Percentiles rank a stretch among this genome's conserved stretches.
These are phyloP conservation scores for Saturnispora bothae DNA, from an alignment of 805 yeast species.

Conservation along the genomic window DNA sequence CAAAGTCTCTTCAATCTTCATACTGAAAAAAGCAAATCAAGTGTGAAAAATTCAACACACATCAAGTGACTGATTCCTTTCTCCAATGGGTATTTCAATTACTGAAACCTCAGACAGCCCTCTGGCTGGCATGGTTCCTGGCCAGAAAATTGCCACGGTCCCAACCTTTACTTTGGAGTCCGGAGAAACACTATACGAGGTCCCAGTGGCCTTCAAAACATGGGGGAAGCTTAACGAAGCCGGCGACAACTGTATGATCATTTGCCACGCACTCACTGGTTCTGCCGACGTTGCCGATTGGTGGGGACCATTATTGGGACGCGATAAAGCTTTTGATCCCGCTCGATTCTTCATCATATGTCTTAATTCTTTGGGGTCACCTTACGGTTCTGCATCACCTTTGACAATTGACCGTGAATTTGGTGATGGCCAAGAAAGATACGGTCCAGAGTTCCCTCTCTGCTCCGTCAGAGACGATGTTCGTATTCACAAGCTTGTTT, in stretches of 20 bases:
- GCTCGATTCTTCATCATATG: conserved; percentile 78
- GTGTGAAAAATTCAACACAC: too few relatives aligned
- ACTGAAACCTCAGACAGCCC: conserved; percentile 51
- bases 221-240: conserved; percentile 79
- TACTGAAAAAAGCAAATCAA: too few relatives aligned
- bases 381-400: conserved; percentile 94
- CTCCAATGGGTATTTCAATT: conserved; percentile 8
- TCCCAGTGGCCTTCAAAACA: conserved; percentile 91
- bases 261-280: conserved; percentile 94
- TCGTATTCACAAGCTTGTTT: conserved; percentile 58
- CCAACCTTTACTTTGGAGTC: conserved; percentile 72
- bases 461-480: conserved; percentile 93
- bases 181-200: conserved; percentile 58
- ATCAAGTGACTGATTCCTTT: not conserved
- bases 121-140: conserved; percentile 56
- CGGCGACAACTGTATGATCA: conserved; percentile 72
- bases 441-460: conserved; percentile 93
- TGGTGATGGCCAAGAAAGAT: conserved; percentile 41
- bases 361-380: conserved; percentile 88
- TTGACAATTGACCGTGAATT: conserved; percentile 71
- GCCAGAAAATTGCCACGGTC: conserved; percentile 68
- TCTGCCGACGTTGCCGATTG: conserved; percentile 92
- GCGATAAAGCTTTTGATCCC: conserved; percentile 83
- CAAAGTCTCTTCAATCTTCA: too few relatives aligned
- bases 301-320: conserved; percentile 97